Percentiles rank a stretch among this genome's conserved stretches.
Evolutionary conservation across 768 basidiomycete species (phyloP).

Genomic region (Kwoniella heveanensis): DNA sequence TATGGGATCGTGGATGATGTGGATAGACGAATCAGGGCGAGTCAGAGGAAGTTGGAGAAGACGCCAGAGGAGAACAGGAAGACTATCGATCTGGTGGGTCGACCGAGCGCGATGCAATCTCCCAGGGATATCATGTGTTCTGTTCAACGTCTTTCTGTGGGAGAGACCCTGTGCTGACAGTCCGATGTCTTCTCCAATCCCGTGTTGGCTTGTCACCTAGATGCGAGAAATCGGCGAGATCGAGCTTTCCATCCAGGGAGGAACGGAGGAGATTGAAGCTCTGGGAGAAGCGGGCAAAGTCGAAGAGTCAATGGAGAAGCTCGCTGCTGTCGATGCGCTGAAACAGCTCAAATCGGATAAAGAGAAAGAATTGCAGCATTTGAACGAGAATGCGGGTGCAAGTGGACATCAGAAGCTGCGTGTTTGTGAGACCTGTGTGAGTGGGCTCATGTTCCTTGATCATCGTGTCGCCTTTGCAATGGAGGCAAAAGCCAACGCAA

Average conservation of each 20-base stretch:
- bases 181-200: no score
- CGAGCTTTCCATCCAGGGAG: constrained; percentile 96
- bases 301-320: constrained; percentile 96
- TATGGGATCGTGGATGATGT: constrained; percentile 97
- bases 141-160: no score
- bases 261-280: constrained; percentile 95
- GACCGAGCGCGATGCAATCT: neutral
- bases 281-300: constrained; percentile 98
- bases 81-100: constrained; percentile 84
- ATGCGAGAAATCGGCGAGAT: constrained; percentile 99
- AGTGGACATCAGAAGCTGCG: constrained; percentile 99
- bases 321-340: constrained; percentile 94
- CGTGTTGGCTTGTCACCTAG: no score
- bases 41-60: constrained; percentile 94
- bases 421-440: constrained; percentile 96
- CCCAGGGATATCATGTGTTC: neutral
- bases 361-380: constrained; percentile 93
- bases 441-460: constrained; percentile 6
- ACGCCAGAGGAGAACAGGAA: constrained; percentile 99
- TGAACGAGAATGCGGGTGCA: constrained; percentile 97
- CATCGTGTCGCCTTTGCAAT: no score
- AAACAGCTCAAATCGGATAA: constrained; percentile 95
- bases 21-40: constrained; percentile 89
- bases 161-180: no score
- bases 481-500: no score